A percentile compares a stretch with the other conserved stretches of the same genome.
phyloP scores from a whole-genome alignment of 2,329 filamentous ascomycete genomes.

The Parastagonospora avenae region DNA sequence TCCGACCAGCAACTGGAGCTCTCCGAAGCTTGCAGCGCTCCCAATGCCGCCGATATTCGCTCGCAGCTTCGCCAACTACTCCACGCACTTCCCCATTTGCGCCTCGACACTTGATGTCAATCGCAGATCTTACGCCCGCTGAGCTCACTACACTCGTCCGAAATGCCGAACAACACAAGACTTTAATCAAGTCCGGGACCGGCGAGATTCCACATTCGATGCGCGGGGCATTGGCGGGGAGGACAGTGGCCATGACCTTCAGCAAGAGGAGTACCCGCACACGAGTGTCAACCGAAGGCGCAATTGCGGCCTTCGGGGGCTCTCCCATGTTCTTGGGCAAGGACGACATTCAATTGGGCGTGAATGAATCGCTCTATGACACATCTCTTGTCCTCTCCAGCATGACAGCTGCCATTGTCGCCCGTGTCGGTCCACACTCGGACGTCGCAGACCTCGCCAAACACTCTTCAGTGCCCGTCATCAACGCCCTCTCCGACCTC shows the following conservation, averaged over 20 bases:
- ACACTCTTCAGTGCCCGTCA: conserved; percentile 55
- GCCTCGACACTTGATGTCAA: conserved; percentile 89
- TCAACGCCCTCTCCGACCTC: conserved; percentile 74
- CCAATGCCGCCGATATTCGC: conserved; percentile 32
- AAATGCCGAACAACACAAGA: conserved; percentile 80
- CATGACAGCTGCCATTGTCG: conserved; percentile 56
- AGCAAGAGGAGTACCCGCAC: conserved; percentile 95
- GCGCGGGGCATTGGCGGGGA: conserved; percentile 67
- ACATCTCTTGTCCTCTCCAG: conserved; percentile 70
- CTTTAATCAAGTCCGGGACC: conserved; percentile 68
- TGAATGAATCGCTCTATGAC: conserved; percentile 7
- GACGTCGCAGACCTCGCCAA: conserved; percentile 57
- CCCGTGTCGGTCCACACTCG: conserved; percentile 59
- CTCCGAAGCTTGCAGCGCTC: conserved; percentile 39
- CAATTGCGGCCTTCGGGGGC: conserved; percentile 84
- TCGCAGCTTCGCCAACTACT: conserved; percentile 39
- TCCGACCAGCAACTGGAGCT: conserved; percentile 36
- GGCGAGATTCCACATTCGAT: conserved; percentile 65
- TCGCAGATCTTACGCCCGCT: conserved; percentile 77
- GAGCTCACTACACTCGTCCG: conserved; percentile 84
- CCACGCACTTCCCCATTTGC: conserved; percentile 61
- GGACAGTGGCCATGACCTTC: conserved; percentile 94
- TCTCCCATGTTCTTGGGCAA: conserved; percentile 97
- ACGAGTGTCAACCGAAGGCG: conserved; percentile 89
- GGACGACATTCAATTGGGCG: conserved; percentile 94